Evolutionary conservation across 2,329 filamentous ascomycete species (phyloP).

Genomic region (Fusarium caatingaense): DNA sequence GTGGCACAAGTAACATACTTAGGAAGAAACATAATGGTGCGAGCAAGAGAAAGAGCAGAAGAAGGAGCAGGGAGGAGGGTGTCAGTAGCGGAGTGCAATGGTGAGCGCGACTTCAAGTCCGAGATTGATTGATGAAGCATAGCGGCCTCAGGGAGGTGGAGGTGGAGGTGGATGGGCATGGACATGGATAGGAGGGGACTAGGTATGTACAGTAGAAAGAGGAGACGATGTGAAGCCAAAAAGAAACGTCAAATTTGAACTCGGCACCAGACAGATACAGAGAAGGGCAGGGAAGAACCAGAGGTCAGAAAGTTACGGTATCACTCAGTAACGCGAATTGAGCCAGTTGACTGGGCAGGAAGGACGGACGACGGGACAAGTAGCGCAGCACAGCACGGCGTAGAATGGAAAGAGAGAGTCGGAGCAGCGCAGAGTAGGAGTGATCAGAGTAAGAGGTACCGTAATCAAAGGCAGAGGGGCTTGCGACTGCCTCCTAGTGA

Average conservation of each 20-base stretch:
- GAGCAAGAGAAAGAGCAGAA: conserved; percentile 8
- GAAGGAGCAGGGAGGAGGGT: conserved; percentile 42
- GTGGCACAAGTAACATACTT: conserved; percentile 41
- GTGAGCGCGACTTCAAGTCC: conserved; percentile 38
- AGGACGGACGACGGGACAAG: background rate
- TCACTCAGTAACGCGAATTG: conserved; percentile 30
- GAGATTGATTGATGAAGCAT: conserved; percentile 46
- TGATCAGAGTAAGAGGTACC: conserved; percentile 33
- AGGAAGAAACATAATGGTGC: conserved; percentile 27
- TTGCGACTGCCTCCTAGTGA: conserved; percentile 35
- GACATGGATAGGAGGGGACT: conserved; percentile 7
- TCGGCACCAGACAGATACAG: conserved; percentile 13
- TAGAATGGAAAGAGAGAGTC: conserved; percentile 9
- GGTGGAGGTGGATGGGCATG: conserved; percentile 30
- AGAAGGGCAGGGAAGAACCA: conserved; percentile 8
- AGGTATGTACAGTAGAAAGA: conserved; percentile 18
- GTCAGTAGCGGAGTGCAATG: conserved; percentile 41
- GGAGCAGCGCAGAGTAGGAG: conserved; percentile 15
- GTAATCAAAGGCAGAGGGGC: conserved; percentile 43
- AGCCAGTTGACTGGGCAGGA: conserved; percentile 35
- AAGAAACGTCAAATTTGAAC: conserved; percentile 12
- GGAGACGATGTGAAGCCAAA: conserved; percentile 21
- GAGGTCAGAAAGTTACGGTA: conserved; percentile 23
- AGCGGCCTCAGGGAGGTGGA: conserved; percentile 43
- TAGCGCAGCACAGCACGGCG: background rate